These are phyloP conservation scores for Spergularia marina DNA, from an alignment of 148 eudicot species.

Conservation along the genomic window DNA sequence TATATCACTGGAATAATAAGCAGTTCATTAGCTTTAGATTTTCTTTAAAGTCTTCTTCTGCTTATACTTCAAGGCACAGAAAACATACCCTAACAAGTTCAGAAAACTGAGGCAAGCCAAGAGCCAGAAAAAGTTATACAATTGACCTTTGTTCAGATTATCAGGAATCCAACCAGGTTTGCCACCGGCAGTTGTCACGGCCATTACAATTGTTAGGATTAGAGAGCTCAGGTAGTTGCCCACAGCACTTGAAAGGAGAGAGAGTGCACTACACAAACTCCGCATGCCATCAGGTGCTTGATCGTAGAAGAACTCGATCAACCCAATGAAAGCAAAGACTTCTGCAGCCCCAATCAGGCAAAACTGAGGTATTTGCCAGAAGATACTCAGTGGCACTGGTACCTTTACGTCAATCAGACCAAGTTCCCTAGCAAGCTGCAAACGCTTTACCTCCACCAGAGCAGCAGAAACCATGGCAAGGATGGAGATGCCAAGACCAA, in stretches of 20 bases:
- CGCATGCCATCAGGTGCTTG: constrained; percentile 84
- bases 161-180: constrained; percentile 68
- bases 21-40: background rate
- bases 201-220: constrained; percentile 52
- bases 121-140: constrained; percentile 65
- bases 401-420: constrained; percentile 18
- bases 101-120: constrained; percentile 55
- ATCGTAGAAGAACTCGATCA: constrained; percentile 71
- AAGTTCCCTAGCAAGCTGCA: constrained; percentile 27
- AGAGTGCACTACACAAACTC: constrained; percentile 62
- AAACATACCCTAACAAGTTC: constrained; percentile 48
- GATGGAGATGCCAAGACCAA: constrained; percentile 66
- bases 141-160: constrained; percentile 56
- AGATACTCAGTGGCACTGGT: constrained; percentile 32
- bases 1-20: no score
- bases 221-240: constrained; percentile 60
- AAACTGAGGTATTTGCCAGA: constrained; percentile 76
- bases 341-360: constrained; percentile 66
- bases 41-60: constrained; percentile 35
- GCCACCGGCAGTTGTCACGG: constrained; percentile 46
- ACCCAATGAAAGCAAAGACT: constrained; percentile 61
- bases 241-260: constrained; percentile 50
- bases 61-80: constrained; percentile 57
- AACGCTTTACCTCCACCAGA: constrained; percentile 41
- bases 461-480: constrained; percentile 62